These are phyloP conservation scores for Schizochytrium sp. DNA, from an alignment of 108 stramenopile genomes.

Conservation along the genomic window DNA sequence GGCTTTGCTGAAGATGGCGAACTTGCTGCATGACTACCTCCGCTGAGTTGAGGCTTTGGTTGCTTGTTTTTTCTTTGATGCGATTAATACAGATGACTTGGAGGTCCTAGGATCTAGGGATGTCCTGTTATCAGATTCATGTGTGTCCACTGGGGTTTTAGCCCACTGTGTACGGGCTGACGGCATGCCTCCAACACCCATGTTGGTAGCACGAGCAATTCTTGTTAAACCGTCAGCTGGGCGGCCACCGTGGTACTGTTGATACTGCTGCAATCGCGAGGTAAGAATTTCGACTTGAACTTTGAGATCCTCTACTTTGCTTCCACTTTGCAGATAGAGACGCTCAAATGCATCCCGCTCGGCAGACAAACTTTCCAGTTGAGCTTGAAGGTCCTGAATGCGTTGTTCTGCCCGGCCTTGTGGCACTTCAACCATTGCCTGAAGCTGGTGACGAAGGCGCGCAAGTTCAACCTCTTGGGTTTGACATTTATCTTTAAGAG, in stretches of 20 bases:
- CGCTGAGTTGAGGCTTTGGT: too few relatives aligned
- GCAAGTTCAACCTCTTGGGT: conserved; percentile 1
- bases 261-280: background rate
- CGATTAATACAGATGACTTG: too few relatives aligned
- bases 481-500: background rate
- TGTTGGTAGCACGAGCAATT: background rate
- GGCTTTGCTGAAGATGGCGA: too few relatives aligned
- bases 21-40: too few relatives aligned
- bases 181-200: background rate
- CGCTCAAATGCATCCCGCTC: conserved; percentile 39
- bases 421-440: background rate
- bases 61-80: too few relatives aligned
- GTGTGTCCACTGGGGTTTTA: too few relatives aligned
- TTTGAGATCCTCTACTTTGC: background rate
- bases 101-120: too few relatives aligned
- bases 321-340: background rate
- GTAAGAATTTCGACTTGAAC: background rate
- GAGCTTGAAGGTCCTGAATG: conserved; percentile 20
- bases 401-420: background rate
- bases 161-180: too few relatives aligned
- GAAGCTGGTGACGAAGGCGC: background rate
- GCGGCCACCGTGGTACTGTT: background rate
- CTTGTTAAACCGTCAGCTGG: background rate
- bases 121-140: too few relatives aligned
- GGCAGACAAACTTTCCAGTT: background rate